These are phyloP conservation scores for Rhododendron griersonianum DNA, from an alignment of 148 eudicot genomes.

Conservation along the genomic window DNA sequence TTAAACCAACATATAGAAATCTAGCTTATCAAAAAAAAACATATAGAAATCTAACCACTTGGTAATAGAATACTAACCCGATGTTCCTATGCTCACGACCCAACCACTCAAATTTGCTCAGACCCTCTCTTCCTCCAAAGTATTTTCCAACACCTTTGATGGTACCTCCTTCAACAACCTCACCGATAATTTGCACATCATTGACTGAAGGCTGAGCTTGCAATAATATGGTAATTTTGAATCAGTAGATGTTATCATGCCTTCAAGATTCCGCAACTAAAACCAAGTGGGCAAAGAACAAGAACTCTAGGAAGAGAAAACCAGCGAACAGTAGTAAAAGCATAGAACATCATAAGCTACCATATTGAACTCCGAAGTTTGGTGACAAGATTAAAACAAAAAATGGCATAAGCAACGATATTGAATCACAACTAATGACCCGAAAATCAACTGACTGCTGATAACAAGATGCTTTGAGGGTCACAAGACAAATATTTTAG, in stretches of 20 bases:
- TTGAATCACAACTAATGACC: background rate
- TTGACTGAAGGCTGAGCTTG: conserved; percentile 91
- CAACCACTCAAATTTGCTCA: conserved; percentile 93
- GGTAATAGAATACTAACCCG: conserved; percentile 46
- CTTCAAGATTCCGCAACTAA: conserved; percentile 1
- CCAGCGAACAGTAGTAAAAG: background rate
- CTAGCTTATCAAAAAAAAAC: background rate
- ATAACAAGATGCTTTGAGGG: too few relatives aligned
- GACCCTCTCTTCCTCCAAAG: conserved; percentile 98
- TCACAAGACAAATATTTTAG: background rate
- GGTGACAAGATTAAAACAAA: background rate
- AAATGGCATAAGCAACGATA: background rate
- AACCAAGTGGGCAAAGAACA: background rate
- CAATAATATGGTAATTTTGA: conserved; percentile 1
- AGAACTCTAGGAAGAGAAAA: background rate
- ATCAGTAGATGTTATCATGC: conserved; percentile 4
- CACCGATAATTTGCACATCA: conserved; percentile 72
- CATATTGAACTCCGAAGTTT: background rate
- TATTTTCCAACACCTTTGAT: conserved; percentile 76
- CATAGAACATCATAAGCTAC: background rate
- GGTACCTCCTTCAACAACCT: conserved; percentile 64
- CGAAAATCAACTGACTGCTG: too few relatives aligned
- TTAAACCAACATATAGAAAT: background rate
- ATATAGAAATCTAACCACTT: background rate
- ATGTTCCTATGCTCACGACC: conserved; percentile 60